Evolutionary conservation across 345 rosid genomes (phyloP).

Genomic region (Trapa incisa): DNA sequence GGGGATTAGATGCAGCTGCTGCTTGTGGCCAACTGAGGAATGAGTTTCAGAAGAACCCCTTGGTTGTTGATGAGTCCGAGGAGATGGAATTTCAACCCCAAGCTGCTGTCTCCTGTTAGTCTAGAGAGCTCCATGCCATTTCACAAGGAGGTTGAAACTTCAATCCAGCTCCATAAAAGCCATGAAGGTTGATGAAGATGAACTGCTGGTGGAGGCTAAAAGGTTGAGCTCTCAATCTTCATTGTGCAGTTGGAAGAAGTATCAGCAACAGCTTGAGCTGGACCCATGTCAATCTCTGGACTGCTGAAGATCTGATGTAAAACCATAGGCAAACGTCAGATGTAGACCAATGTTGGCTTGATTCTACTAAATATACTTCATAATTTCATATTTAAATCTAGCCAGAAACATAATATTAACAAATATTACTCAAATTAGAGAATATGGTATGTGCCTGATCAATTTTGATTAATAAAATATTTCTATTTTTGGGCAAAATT

Average conservation of each 20-base stretch:
- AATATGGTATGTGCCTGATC: too few relatives aligned
- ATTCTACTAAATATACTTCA: too few relatives aligned
- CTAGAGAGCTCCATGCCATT: background rate
- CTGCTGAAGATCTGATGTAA: background rate
- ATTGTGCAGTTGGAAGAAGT: background rate
- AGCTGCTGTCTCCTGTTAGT: constrained; percentile 35
- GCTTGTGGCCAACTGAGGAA: constrained; percentile 98
- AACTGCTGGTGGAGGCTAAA: background rate
- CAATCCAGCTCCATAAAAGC: background rate
- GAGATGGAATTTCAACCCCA: constrained; percentile 24
- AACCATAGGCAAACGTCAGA: background rate
- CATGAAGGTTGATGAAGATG: background rate
- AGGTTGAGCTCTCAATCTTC: background rate
- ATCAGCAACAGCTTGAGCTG: background rate
- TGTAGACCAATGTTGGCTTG: too few relatives aligned
- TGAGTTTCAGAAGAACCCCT: constrained; percentile 79
- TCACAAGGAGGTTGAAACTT: background rate
- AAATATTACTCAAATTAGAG: too few relatives aligned
- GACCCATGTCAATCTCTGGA: background rate
- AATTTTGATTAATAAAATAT: too few relatives aligned
- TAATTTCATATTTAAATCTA: too few relatives aligned
- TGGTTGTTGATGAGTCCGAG: constrained; percentile 26
- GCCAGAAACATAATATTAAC: too few relatives aligned
- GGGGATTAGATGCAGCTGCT: constrained; percentile 93
- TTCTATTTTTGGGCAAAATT: too few relatives aligned